Percentiles rank a stretch among this genome's conserved stretches.
These are phyloP conservation scores for Plasmodium vivax DNA, from an alignment of 169 alveolate species.

Conservation along the genomic window DNA sequence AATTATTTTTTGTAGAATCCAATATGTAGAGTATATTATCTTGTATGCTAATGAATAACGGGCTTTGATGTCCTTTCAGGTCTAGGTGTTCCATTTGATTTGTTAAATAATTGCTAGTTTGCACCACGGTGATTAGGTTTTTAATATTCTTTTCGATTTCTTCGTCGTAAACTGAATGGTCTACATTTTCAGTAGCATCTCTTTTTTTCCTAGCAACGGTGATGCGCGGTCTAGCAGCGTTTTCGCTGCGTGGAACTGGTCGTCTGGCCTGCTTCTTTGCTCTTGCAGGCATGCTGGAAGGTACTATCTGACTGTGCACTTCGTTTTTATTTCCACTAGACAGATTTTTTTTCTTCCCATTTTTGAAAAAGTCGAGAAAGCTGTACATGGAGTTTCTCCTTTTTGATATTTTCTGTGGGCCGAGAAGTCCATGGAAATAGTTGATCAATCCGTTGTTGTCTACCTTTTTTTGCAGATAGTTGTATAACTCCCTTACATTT, in stretches of 20 bases:
- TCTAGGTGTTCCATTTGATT: slow-evolving; percentile 9
- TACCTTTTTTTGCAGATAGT: slow-evolving; percentile 6
- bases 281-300: background rate
- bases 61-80: slow-evolving; percentile 27
- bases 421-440: background rate
- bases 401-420: background rate
- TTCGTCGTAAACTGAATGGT: slow-evolving; percentile 19
- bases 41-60: slow-evolving; percentile 22
- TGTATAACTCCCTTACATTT: slow-evolving; percentile 11
- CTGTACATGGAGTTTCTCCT: background rate
- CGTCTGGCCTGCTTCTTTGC: background rate
- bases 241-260: background rate
- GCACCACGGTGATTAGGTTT: background rate
- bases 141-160: slow-evolving; percentile 1
- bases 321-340: background rate
- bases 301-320: background rate
- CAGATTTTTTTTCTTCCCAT: background rate
- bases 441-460: background rate
- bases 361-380: slow-evolving; percentile 46
- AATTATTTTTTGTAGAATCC: slow-evolving; percentile 22
- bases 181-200: background rate
- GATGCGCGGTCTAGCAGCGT: background rate
- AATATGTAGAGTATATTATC: slow-evolving; percentile 39
- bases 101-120: slow-evolving; percentile 33
- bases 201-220: slow-evolving; percentile 21